phyloP scores from a whole-genome alignment of 129 eudicot species.

The Oenanthe sinensis region DNA sequence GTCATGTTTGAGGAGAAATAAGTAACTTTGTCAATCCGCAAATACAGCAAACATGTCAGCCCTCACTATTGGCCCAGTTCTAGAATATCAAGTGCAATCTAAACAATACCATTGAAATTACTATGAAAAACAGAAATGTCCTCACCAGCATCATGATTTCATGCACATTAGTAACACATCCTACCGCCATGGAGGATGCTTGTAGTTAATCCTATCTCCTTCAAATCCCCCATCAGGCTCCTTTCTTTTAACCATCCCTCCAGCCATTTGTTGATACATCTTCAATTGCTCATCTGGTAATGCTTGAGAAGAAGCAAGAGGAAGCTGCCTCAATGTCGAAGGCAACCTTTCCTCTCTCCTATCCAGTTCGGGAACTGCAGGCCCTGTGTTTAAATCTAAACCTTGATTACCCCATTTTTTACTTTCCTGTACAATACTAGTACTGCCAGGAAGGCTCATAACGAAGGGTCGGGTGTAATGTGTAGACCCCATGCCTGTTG shows the following conservation, averaged over 20 bases:
- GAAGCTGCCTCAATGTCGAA: conserved; percentile 23
- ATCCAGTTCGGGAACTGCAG: conserved; percentile 38
- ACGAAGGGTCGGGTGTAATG: conserved; percentile 58
- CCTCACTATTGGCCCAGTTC: neutral
- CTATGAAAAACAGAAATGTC: neutral
- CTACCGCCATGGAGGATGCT: conserved; percentile 44
- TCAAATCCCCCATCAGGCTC: conserved; percentile 78
- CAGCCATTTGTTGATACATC: conserved; percentile 37
- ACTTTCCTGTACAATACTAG: conserved; percentile 35
- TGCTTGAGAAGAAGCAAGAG: conserved; percentile 27
- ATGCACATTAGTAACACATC: neutral
- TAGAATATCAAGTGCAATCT: neutral
- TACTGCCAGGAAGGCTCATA: conserved; percentile 47
- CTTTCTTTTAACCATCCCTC: conserved; percentile 62
- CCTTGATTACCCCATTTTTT: conserved; percentile 65
- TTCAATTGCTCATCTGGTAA: conserved; percentile 55
- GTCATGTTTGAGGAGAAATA: neutral
- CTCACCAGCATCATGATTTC: conserved; percentile 13
- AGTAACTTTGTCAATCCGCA: neutral
- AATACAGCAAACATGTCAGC: neutral
- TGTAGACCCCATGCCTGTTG: conserved; percentile 32
- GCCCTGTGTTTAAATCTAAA: conserved; percentile 79
- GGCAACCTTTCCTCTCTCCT: conserved; percentile 32
- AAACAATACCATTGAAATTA: neutral
- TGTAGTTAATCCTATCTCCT: conserved; percentile 22